These are phyloP conservation scores for Dioscorea alata DNA, from an alignment of 106 monocot species.

Conservation along the genomic window DNA sequence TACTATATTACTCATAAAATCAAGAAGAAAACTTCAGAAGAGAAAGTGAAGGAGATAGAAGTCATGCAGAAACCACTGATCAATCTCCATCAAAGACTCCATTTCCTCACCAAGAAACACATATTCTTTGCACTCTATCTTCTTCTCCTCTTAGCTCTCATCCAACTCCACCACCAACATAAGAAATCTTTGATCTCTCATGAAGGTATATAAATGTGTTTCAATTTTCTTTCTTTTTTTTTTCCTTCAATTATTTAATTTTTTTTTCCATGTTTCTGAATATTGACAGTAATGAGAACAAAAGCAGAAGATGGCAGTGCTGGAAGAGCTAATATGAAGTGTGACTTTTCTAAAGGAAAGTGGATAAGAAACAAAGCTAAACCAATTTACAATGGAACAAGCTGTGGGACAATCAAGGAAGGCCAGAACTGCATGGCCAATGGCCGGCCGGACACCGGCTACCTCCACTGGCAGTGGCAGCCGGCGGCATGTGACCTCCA, in stretches of 20 bases:
- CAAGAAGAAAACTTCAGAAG: too few species aligned
- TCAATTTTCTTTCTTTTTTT: not conserved
- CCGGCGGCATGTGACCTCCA: slow-evolving; percentile 45
- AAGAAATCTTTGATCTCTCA: not conserved
- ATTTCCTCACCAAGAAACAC: slow-evolving; percentile 18
- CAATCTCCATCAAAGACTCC: not conserved
- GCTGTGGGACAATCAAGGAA: slow-evolving; percentile 62
- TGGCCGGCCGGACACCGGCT: slow-evolving; percentile 74
- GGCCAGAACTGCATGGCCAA: slow-evolving; percentile 83
- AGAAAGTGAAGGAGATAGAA: too few species aligned
- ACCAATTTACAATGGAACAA: slow-evolving; percentile 52
- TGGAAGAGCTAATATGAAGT: not conserved
- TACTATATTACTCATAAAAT: too few species aligned
- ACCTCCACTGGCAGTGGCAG: slow-evolving; percentile 68
- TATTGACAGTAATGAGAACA: not conserved
- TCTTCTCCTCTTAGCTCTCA: slow-evolving; percentile 36
- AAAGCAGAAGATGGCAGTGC: not conserved
- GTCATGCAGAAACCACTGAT: too few species aligned
- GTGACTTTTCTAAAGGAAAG: slow-evolving; percentile 52
- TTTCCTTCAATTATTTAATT: not conserved
- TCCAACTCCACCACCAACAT: slow-evolving; percentile 39
- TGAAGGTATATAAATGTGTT: not conserved
- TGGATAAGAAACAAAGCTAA: slow-evolving; percentile 35
- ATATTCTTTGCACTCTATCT: slow-evolving; percentile 20
- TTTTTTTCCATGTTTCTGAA: too few species aligned